Evolutionary conservation across 257 asterid species (phyloP).

Genomic region (Pogostemon cablin): DNA sequence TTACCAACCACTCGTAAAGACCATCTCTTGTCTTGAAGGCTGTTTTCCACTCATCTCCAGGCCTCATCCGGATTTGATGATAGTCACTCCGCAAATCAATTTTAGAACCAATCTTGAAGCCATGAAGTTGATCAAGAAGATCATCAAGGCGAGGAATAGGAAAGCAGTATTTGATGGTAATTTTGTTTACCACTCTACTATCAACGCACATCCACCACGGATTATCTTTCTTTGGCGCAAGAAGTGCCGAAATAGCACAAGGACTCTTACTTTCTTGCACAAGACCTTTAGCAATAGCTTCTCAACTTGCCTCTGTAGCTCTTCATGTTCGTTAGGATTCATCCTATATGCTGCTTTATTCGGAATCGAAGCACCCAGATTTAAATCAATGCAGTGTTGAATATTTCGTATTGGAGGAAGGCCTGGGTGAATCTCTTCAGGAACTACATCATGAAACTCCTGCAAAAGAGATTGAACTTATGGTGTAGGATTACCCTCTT

Average conservation of each 20-base stretch:
- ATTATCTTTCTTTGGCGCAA: constrained; percentile 26
- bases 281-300: not conserved
- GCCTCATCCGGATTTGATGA: constrained; percentile 14
- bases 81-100: constrained; percentile 18
- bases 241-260: not conserved
- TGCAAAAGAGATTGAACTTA: not conserved
- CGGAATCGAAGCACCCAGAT: not conserved
- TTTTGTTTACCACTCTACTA: constrained; percentile 9
- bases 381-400: constrained; percentile 13
- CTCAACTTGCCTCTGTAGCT: constrained; percentile 6
- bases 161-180: constrained; percentile 22
- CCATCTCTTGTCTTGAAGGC: constrained; percentile 12
- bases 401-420: constrained; percentile 14
- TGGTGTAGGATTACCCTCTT: not conserved
- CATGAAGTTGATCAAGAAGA: constrained; percentile 20
- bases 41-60: constrained; percentile 25
- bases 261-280: not conserved
- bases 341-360: not conserved
- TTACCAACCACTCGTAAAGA: not conserved
- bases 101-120: constrained; percentile 16
- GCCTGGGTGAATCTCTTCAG: not conserved
- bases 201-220: constrained; percentile 14
- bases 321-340: not conserved
- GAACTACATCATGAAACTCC: constrained; percentile 14
- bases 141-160: constrained; percentile 23